These are phyloP conservation scores for Glonium stellatum DNA, from an alignment of 495 filamentous ascomycete genomes.

Conservation along the genomic window DNA sequence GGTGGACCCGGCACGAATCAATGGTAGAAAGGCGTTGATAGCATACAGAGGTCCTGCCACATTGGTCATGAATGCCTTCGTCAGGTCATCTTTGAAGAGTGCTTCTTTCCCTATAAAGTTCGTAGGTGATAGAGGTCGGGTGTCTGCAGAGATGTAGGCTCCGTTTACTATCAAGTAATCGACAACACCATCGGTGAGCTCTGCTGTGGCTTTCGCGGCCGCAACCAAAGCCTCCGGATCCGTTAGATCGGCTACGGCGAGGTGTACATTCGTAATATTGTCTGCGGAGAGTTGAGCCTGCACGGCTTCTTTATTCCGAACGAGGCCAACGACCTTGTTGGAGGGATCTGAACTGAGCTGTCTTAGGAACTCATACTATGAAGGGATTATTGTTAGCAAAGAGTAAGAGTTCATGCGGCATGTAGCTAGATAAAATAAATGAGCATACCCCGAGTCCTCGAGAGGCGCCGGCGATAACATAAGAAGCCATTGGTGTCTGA, in stretches of 20 bases:
- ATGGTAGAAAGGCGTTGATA: slow-evolving; percentile 31
- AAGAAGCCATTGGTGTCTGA: slow-evolving; percentile 11
- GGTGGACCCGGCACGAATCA: slow-evolving; percentile 12
- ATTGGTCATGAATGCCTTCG: slow-evolving; percentile 18
- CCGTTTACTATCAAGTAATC: slow-evolving; percentile 32
- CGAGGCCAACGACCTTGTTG: slow-evolving; percentile 17
- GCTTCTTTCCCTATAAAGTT: slow-evolving; percentile 10
- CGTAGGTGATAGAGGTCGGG: slow-evolving; percentile 4
- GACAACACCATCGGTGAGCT: slow-evolving; percentile 18
- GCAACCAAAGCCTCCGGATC: slow-evolving; percentile 13
- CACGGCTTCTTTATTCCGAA: slow-evolving; percentile 9
- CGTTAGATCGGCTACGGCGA: slow-evolving; percentile 27
- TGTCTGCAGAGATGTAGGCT: slow-evolving; percentile 12
- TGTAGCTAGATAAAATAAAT: background rate
- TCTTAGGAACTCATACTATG: slow-evolving; percentile 20
- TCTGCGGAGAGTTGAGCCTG: slow-evolving; percentile 13
- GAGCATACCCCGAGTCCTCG: slow-evolving; percentile 19
- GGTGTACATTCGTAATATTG: slow-evolving; percentile 23
- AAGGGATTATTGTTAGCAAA: background rate
- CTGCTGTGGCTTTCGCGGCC: slow-evolving; percentile 17
- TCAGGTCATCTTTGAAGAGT: slow-evolving; percentile 19
- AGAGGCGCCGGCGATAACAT: slow-evolving; percentile 20
- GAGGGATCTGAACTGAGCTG: slow-evolving; percentile 14
- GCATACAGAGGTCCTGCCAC: slow-evolving; percentile 24
- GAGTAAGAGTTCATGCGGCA: background rate